Base-by-base conservation (phyloP, 2,329 filamentous ascomycete species). In the Cryoendolithus antarcticus region DNA sequence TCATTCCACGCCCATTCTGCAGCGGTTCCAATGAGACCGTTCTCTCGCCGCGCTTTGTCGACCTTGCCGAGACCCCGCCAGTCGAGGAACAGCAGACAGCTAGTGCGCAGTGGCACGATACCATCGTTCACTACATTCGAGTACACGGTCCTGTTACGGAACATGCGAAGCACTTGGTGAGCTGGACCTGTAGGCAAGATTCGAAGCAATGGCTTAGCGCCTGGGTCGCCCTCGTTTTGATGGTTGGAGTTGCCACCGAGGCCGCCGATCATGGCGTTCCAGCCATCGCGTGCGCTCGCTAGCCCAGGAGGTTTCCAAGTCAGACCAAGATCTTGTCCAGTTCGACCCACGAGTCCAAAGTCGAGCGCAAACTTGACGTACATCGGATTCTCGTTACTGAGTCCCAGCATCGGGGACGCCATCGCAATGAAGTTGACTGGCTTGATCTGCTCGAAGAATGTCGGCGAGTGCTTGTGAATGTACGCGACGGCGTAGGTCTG, bases 101-200 rank as follows among this genome's bases (percentile, higher is more conserved):
- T 96, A 4, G 91, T 98, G 13, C 91, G 77, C 28, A 98, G 65
- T 2, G 91, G 91, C 4, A 98, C 91, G 49, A 98, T 95, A 3
- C 88, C 89, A 61, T 96, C 89, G 55, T 96, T 96, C 49, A 96
- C 89, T 9, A 96, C 88, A 53, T 96, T 96, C 2, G 88, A 94
- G 59, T 96, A 96, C 1, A 95, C 71, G 0, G 91, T 96, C 10
- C 89, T 73, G 57, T 93, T 93, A 13, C 85, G 72, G 59, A 96
- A 96, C 62, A 84, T 86, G 56, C 82, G 80, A 31, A 96, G 64
- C 1, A 88, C 89, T 39, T 77, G 75, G 59, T 95, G 88, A 5
- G 89, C 91, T 10, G 89, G 88, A 0, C 89, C 89, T 6, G 85
- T 93, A 0, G 91, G 89, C 15, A 96, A 63, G 46, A 96, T 93